Evolutionary conservation across 1,284 basidiomycete genomes (phyloP), one percentile per base, ranked within the genome.

Genomic region (Cerioporus squamosus): DNA sequence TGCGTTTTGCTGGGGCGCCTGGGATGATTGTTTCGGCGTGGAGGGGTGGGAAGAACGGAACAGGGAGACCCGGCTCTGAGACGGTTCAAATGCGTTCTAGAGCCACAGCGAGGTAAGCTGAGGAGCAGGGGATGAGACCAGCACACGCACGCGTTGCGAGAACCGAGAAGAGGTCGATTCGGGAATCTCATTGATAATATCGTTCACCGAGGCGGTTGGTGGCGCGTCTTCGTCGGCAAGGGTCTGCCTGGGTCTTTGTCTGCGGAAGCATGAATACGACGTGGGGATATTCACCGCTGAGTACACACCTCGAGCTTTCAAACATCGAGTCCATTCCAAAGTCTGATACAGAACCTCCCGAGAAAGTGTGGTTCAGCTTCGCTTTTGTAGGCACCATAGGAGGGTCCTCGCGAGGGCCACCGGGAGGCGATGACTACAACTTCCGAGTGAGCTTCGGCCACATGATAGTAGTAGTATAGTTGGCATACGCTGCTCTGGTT

Each of bases 321-420:
- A 91, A 91, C 89, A 91, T 90, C 20, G 90, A 90, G 61, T 90
- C 88, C 75, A 88, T 85, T 1, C 88, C 90, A 73, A 90, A 91
- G 59, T 88, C 87, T 14, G 84, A 80, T 1, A 83, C 78, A 20
- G 84, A 76, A 17, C 82, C 81, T 49, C 85, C 80, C n/a, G 85
- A 78, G 17, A 90, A 76, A 6, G 81, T 79, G 51, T 86, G 80
- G 68, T 86, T 90, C 76, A 91, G 81, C 70, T 91, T 91, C 20
- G 90, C 90, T 69, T 91, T 90, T 0, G 88, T 91, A 57, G 81
- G 85, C 15, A 91, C 85, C 12, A 88, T 78, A 7, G 88, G 87
- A 44, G 82, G 77, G 56, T 91, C 89, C 59, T 90, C 87, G 26
- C 88, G 82, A 66, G 84, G 83, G 52, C 77, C 79, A n/a, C 80